Evolutionary conservation across 2,329 filamentous ascomycete species (phyloP).

Genomic region (Sporothrix schenckii): DNA sequence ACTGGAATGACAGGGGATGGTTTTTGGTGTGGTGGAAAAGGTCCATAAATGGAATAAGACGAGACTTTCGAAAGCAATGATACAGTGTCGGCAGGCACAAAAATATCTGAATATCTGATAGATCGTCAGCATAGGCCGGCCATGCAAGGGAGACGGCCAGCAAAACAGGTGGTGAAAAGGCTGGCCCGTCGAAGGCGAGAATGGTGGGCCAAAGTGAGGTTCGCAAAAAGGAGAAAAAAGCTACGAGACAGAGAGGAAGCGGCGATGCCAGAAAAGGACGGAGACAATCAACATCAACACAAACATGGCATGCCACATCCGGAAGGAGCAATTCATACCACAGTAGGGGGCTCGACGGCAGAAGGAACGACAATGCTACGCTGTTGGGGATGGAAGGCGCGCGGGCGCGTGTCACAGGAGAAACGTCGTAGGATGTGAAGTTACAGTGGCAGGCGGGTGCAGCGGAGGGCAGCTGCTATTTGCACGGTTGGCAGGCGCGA

Average conservation of each 20-base stretch:
- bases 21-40: background rate
- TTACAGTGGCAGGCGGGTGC: constrained; percentile 17
- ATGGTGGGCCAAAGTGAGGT: background rate
- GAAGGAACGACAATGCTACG: constrained; percentile 21
- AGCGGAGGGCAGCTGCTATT: background rate
- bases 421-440: background rate
- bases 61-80: background rate
- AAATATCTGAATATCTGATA: constrained; percentile 3
- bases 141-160: constrained; percentile 22
- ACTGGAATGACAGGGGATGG: constrained; percentile 5
- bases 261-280: constrained; percentile 7
- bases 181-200: background rate
- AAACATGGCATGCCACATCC: background rate
- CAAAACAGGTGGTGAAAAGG: background rate
- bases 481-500: background rate
- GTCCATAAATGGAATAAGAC: background rate
- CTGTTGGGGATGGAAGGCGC: constrained; percentile 1
- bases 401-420: background rate
- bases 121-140: constrained; percentile 7
- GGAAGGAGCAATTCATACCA: constrained; percentile 19
- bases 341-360: background rate
- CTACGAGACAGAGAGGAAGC: constrained; percentile 2
- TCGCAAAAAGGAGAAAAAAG: background rate
- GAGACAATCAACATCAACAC: background rate
- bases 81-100: background rate